These are phyloP conservation scores for Aureobasidium sp. DNA, from an alignment of 2,329 filamentous ascomycete genomes.

Conservation along the genomic window DNA sequence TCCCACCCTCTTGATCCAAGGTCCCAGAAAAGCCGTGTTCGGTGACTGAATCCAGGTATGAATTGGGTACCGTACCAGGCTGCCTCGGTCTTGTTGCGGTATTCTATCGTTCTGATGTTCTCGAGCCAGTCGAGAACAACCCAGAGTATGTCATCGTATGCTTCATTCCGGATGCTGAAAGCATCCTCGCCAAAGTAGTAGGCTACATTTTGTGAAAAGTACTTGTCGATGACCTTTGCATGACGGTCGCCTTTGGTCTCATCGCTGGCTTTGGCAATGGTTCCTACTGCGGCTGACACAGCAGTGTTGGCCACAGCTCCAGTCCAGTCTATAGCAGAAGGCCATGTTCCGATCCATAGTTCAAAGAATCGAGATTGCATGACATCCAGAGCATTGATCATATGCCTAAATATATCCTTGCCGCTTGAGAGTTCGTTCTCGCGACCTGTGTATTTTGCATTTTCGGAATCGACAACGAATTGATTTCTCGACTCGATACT, in stretches of 20 bases:
- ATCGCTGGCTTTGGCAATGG: background rate
- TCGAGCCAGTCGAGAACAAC: constrained; percentile 89
- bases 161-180: constrained; percentile 65
- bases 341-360: constrained; percentile 74
- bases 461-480: background rate
- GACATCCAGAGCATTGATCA: constrained; percentile 54
- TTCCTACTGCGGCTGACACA: constrained; percentile 43
- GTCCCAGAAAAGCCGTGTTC: constrained; percentile 79
- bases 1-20: constrained; percentile 76
- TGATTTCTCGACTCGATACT: background rate
- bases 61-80: constrained; percentile 73
- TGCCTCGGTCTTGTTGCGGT: constrained; percentile 49
- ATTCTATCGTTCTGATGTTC: constrained; percentile 64
- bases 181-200: constrained; percentile 86
- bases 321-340: constrained; percentile 86
- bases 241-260: background rate
- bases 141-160: constrained; percentile 94
- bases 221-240: constrained; percentile 53
- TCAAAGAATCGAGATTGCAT: constrained; percentile 75
- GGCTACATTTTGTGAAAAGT: constrained; percentile 67
- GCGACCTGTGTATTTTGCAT: background rate
- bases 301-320: constrained; percentile 77
- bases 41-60: constrained; percentile 69
- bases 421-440: background rate
- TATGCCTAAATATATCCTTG: background rate